Conservation (phyloP, 495 filamentous ascomycete species). For the Hypoxylon fragiforme region DNA sequence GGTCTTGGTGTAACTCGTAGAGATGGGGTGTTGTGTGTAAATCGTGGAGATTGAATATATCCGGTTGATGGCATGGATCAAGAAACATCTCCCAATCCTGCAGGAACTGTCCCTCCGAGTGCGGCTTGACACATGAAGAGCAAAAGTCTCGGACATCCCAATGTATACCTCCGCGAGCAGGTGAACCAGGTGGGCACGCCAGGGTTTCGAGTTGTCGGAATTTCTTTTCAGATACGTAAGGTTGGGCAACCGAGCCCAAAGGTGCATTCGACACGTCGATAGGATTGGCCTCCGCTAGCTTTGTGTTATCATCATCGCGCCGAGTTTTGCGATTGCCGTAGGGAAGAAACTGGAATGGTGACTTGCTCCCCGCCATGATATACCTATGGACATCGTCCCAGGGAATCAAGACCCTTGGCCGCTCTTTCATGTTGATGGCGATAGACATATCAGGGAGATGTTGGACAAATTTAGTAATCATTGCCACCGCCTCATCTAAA, state of each 20-base stretch:
- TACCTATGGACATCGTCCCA: slow-evolving; percentile 53
- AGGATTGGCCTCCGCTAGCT: slow-evolving; percentile 12
- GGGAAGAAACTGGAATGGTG: slow-evolving; percentile 29
- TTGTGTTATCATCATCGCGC: slow-evolving; percentile 38
- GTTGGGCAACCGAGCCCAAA: slow-evolving; percentile 19
- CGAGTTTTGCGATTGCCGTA: slow-evolving; percentile 43
- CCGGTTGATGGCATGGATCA: slow-evolving; percentile 78
- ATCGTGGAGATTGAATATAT: slow-evolving; percentile 73
- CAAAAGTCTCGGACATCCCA: slow-evolving; percentile 63
- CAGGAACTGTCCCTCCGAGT: slow-evolving; percentile 69
- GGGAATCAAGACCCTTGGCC: slow-evolving; percentile 74
- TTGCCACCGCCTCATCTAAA: slow-evolving; percentile 63
- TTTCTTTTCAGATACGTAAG: slow-evolving; percentile 43
- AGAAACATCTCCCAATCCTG: slow-evolving; percentile 65
- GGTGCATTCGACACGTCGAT: background rate
- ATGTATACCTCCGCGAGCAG: slow-evolving; percentile 54
- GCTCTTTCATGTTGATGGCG: slow-evolving; percentile 77
- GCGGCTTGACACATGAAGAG: slow-evolving; percentile 62
- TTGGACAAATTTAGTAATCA: slow-evolving; percentile 69
- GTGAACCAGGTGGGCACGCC: slow-evolving; percentile 62
- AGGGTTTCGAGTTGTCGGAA: slow-evolving; percentile 56
- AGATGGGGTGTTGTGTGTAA: slow-evolving; percentile 67
- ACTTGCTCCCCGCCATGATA: slow-evolving; percentile 40
- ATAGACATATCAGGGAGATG: slow-evolving; percentile 80
- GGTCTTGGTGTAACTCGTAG: slow-evolving; percentile 61